Percentiles rank a stretch among this genome's conserved stretches.
Conservation (phyloP, 73 alveolate genomes). For the Symbiodinium pilosum region DNA sequence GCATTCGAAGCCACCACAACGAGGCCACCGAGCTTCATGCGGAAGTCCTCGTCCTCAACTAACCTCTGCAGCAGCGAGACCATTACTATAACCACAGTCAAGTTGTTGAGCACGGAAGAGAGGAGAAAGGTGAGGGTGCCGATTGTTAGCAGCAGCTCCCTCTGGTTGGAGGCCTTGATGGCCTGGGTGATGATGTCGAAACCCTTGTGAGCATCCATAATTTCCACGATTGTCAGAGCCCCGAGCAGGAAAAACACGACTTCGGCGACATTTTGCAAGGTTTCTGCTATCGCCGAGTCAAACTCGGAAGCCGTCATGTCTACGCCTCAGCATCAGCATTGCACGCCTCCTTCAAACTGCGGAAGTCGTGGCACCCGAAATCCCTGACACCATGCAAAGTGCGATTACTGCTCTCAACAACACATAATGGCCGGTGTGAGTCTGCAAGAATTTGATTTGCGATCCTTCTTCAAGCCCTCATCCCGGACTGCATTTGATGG, state of each 20-base stretch:
- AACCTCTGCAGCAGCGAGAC: slow-evolving; percentile 74
- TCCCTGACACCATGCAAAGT: too few relatives aligned
- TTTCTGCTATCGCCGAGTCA: slow-evolving; percentile 57
- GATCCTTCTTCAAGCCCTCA: background rate
- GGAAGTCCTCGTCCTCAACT: slow-evolving; percentile 81
- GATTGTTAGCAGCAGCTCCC: slow-evolving; percentile 48
- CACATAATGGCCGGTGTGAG: too few relatives aligned
- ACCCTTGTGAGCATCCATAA: slow-evolving; percentile 94
- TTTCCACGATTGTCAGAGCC: slow-evolving; percentile 89
- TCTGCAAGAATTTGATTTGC: too few relatives aligned
- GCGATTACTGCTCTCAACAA: too few relatives aligned
- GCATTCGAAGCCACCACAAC: slow-evolving; percentile 95
- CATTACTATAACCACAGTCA: slow-evolving; percentile 90
- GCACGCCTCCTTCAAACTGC: too few relatives aligned
- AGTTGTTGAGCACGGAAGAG: slow-evolving; percentile 87
- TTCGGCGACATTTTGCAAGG: slow-evolving; percentile 50
- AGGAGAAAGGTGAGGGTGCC: slow-evolving; percentile 71
- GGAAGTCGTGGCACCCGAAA: too few relatives aligned
- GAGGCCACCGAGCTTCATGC: slow-evolving; percentile 87
- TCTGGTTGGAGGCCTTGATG: slow-evolving; percentile 67
- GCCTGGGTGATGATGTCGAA: slow-evolving; percentile 82
- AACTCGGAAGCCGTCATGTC: slow-evolving; percentile 69
- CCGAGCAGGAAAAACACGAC: slow-evolving; percentile 92
- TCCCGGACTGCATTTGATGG: background rate
- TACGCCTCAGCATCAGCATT: background rate